Conservation (phyloP, 2,329 filamentous ascomycete species). For the Colletotrichum incanum region DNA sequence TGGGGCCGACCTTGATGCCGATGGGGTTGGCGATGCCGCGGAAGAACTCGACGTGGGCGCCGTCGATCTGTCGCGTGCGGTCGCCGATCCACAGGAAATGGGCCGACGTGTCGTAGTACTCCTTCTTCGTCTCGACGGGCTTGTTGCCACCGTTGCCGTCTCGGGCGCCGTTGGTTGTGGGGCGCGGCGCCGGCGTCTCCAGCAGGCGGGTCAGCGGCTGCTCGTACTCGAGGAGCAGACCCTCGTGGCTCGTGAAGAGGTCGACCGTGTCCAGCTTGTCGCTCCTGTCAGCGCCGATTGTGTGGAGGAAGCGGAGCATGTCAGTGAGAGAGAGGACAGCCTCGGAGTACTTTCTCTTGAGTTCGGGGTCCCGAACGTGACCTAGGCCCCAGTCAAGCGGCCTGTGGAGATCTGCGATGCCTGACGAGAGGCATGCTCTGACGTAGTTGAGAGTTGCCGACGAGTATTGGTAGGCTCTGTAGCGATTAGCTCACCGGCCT, state of each 20-base stretch:
- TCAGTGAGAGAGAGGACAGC: slow-evolving; percentile 92
- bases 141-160: slow-evolving; percentile 57
- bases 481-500: slow-evolving; percentile 10
- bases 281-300: slow-evolving; percentile 89
- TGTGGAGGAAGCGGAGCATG: slow-evolving; percentile 93
- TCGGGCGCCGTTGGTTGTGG: slow-evolving; percentile 46
- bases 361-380: slow-evolving; percentile 86
- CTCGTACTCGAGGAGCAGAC: slow-evolving; percentile 94
- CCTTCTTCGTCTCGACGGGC: slow-evolving; percentile 63
- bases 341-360: slow-evolving; percentile 88
- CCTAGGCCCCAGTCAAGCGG: slow-evolving; percentile 96
- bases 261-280: slow-evolving; percentile 92
- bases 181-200: slow-evolving; percentile 69
- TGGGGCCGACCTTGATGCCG: slow-evolving; percentile 95
- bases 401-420: slow-evolving; percentile 93
- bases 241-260: slow-evolving; percentile 96
- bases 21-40: slow-evolving; percentile 96
- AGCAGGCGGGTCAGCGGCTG: slow-evolving; percentile 86
- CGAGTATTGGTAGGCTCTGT: slow-evolving; percentile 92
- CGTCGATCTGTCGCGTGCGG: slow-evolving; percentile 92
- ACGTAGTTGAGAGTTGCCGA: slow-evolving; percentile 96
- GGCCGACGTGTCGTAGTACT: slow-evolving; percentile 93
- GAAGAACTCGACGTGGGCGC: slow-evolving; percentile 97
- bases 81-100: slow-evolving; percentile 99
- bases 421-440: slow-evolving; percentile 85